These are phyloP conservation scores for Suillus clintonianus DNA, from an alignment of 768 basidiomycete genomes.

Conservation along the genomic window DNA sequence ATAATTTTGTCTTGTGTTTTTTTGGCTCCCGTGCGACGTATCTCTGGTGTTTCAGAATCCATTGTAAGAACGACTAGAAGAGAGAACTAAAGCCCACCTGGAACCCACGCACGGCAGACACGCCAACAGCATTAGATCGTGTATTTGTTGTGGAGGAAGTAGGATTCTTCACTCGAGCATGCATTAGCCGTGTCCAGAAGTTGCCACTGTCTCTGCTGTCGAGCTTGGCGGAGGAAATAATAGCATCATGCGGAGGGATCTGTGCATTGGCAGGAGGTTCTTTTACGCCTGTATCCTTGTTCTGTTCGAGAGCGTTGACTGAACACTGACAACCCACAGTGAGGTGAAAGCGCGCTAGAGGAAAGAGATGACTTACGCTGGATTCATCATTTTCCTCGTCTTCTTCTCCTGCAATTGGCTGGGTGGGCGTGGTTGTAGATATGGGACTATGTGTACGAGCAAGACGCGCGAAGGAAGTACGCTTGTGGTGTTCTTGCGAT, in stretches of 20 bases:
- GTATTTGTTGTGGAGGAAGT: no score
- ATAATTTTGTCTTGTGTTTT: no score
- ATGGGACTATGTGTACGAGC: background rate
- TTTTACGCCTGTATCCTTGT: background rate
- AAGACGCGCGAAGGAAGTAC: background rate
- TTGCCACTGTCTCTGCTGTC: background rate
- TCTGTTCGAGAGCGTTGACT: background rate
- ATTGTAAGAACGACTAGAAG: no score
- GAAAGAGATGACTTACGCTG: no score
- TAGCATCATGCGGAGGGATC: no score
- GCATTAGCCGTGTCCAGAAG: background rate
- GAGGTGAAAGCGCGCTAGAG: no score
- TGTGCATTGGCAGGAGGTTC: background rate
- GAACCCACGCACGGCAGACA: background rate
- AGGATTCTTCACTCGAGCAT: background rate
- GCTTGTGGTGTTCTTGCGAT: background rate
- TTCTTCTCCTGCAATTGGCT: background rate
- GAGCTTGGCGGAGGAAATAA: background rate
- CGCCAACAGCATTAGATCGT: background rate
- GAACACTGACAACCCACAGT: background rate
- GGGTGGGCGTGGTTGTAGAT: background rate
- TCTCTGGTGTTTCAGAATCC: no score
- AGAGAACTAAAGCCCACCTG: background rate
- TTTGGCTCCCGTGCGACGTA: no score
- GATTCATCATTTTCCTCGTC: no score